Conservation (phyloP, 345 rosid genomes). For the Cochlearia excelsa region DNA sequence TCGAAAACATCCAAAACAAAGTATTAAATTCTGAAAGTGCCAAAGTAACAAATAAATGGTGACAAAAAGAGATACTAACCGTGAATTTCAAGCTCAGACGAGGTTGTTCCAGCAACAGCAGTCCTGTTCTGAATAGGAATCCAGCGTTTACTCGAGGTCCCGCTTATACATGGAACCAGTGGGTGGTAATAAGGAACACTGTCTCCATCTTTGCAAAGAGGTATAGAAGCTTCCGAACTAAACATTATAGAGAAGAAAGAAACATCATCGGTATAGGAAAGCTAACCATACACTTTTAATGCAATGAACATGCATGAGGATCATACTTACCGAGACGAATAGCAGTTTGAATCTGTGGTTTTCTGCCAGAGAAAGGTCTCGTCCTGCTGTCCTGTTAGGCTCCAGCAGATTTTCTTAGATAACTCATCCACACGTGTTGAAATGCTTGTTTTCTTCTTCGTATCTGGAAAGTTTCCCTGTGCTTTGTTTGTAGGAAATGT, state of each 20-base stretch:
- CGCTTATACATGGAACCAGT: conserved; percentile 71
- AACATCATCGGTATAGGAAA: conserved; percentile 13
- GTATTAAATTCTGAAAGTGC: conserved; percentile 6
- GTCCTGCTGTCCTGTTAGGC: conserved; percentile 84
- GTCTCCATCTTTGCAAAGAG: conserved; percentile 73
- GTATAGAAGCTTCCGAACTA: conserved; percentile 52
- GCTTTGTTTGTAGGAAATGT: conserved; percentile 70
- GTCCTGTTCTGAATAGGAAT: conserved; percentile 82
- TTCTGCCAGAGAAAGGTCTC: conserved; percentile 97
- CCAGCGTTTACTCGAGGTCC: conserved; percentile 80
- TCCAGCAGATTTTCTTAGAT: conserved; percentile 81
- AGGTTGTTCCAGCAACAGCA: conserved; percentile 50
- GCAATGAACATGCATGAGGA: background rate
- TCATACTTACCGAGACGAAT: conserved; percentile 60
- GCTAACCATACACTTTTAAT: background rate
- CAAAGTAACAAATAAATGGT: background rate
- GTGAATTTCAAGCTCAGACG: conserved; percentile 65
- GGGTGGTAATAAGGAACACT: conserved; percentile 72
- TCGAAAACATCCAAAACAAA: background rate
- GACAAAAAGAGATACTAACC: conserved; percentile 59
- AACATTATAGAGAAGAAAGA: conserved; percentile 20
- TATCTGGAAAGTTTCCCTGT: conserved; percentile 44
- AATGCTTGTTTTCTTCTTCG: conserved; percentile 59
- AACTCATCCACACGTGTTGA: conserved; percentile 57
- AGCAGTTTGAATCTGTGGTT: conserved; percentile 60